A percentile compares a stretch with the other conserved stretches of the same genome.
phyloP scores from a whole-genome alignment of 2,329 filamentous ascomycete genomes.

The Fusarium zealandicum region DNA sequence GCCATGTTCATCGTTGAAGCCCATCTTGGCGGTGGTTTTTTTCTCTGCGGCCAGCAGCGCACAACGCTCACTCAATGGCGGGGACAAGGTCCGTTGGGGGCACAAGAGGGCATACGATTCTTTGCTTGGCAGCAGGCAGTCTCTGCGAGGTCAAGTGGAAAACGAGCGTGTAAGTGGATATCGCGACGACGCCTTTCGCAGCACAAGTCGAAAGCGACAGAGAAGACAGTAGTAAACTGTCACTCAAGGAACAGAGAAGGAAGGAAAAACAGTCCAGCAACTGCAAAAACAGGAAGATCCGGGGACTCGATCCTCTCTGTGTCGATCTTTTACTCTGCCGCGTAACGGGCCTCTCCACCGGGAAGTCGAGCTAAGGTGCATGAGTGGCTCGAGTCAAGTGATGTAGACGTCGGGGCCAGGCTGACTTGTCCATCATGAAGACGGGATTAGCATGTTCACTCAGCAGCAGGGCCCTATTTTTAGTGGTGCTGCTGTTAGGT shows the following conservation, averaged over 20 bases:
- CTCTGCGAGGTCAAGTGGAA: neutral
- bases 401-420: slow-evolving; percentile 23
- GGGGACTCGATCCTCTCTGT: slow-evolving; percentile 16
- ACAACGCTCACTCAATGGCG: neutral
- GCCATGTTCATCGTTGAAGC: slow-evolving; percentile 20
- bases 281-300: too few relatives aligned
- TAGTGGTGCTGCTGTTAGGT: slow-evolving; percentile 7
- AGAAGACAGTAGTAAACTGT: too few relatives aligned
- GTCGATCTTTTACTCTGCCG: slow-evolving; percentile 21
- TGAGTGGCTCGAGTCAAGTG: slow-evolving; percentile 16
- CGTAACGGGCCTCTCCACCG: slow-evolving; percentile 28
- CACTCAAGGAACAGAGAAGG: too few relatives aligned
- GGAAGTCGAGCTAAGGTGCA: neutral
- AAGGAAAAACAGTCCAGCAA: neutral
- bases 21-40: slow-evolving; percentile 12
- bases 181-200: too few relatives aligned
- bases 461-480: slow-evolving; percentile 21
- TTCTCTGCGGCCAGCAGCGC: neutral
- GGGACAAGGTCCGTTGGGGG: neutral
- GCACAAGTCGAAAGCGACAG: too few relatives aligned
- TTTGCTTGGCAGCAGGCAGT: neutral
- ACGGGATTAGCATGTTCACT: slow-evolving; percentile 10
- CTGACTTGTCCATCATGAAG: slow-evolving; percentile 3
- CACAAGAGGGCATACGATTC: neutral
- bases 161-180: neutral